Percentiles rank a stretch among this genome's conserved stretches.
Conservation (phyloP, 148 eudicot species). For the Arctostaphylos glauca region DNA sequence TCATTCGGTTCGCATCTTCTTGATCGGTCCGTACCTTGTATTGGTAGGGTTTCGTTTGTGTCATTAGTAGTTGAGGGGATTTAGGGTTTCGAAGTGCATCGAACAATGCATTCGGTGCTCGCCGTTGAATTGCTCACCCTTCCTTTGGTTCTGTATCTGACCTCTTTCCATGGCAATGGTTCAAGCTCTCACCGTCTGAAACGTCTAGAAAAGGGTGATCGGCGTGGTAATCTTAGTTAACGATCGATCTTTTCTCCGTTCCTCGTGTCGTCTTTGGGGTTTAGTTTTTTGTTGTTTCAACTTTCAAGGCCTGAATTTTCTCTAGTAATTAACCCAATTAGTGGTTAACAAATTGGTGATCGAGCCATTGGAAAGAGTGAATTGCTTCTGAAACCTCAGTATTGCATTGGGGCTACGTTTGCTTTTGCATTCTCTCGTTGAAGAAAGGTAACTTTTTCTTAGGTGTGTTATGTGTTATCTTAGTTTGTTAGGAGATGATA, state of each 20-base stretch:
- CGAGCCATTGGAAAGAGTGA: conserved; percentile 3
- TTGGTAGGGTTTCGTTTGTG: too few relatives aligned
- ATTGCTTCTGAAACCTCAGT: background rate
- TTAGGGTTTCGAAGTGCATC: conserved; percentile 50
- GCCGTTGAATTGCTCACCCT: conserved; percentile 37
- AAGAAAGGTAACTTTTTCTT: background rate
- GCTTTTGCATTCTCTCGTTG: background rate
- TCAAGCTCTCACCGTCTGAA: conserved; percentile 71
- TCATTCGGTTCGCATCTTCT: background rate
- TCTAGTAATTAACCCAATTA: background rate
- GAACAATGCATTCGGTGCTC: conserved; percentile 91
- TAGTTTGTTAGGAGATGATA: background rate
- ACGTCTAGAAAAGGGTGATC: conserved; percentile 71
- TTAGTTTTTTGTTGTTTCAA: background rate
- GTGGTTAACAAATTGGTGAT: background rate
- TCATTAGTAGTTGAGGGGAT: background rate
- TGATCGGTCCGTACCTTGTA: background rate
- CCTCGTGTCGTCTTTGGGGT: background rate
- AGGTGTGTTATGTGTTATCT: background rate
- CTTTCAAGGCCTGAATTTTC: background rate
- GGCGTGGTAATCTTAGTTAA: conserved; percentile 96
- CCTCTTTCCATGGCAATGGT: conserved; percentile 40
- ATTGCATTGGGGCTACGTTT: background rate
- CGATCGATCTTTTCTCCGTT: conserved; percentile 22
- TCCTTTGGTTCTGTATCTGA: conserved; percentile 31